Conservation (phyloP, 306 rosid genomes). For the Betula pendula region DNA sequence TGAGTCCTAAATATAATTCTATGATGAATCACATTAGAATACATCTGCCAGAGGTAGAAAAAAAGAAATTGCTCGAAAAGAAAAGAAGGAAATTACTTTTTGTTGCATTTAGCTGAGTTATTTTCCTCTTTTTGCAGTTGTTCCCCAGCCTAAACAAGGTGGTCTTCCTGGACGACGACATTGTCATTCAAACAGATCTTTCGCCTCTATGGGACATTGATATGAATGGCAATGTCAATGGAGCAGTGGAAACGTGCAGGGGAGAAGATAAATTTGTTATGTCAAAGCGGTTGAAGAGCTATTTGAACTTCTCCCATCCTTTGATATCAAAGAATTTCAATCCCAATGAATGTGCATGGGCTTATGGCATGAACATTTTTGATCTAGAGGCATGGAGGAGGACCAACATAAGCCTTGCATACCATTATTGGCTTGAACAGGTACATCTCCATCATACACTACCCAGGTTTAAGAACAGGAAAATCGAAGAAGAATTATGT, state of each 20-base stretch:
- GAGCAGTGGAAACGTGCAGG: constrained; percentile 91
- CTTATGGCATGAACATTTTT: constrained; percentile 98
- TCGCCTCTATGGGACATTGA: constrained; percentile 96
- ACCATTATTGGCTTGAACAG: constrained; percentile 90
- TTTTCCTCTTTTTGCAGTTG: constrained; percentile 50
- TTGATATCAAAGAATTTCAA: constrained; percentile 56
- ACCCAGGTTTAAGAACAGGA: no score
- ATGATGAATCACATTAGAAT: constrained; percentile 96
- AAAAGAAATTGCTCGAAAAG: not conserved
- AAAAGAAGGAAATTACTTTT: constrained; percentile 2
- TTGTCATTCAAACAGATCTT: constrained; percentile 96
- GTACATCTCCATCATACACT: constrained; percentile 33
- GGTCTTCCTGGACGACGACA: constrained; percentile 92
- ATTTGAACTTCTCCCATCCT: constrained; percentile 97
- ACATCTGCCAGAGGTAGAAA: constrained; percentile 89
- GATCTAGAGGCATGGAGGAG: constrained; percentile 96
- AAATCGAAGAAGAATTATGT: not conserved
- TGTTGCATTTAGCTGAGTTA: not conserved
- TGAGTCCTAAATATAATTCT: constrained; percentile 96
- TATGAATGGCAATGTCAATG: constrained; percentile 91
- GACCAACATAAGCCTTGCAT: constrained; percentile 86
- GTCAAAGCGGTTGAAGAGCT: constrained; percentile 89
- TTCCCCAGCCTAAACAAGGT: constrained; percentile 92
- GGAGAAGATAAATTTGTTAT: constrained; percentile 97
- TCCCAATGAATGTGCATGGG: constrained; percentile 95